Conservation (phyloP, 495 filamentous ascomycete genomes). For the Trichoderma asperelloides region DNA sequence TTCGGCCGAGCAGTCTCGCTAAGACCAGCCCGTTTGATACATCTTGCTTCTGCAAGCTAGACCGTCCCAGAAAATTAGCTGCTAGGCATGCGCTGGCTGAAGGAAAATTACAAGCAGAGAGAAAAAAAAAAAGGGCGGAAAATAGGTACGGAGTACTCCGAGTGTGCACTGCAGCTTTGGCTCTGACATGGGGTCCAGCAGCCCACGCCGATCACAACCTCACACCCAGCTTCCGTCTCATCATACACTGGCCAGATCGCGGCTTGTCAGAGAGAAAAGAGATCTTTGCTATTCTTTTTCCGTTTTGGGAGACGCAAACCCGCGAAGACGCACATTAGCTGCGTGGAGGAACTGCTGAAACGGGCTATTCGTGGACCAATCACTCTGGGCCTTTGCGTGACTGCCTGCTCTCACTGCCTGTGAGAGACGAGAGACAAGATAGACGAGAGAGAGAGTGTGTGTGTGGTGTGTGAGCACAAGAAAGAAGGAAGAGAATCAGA, state of each 20-base stretch:
- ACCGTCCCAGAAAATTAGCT: background rate
- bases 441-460: background rate
- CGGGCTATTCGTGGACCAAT: too few relatives aligned
- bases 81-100: background rate
- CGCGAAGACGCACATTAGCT: too few relatives aligned
- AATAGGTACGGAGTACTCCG: background rate
- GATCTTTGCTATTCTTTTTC: too few relatives aligned
- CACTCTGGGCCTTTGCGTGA: too few relatives aligned
- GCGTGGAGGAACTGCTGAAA: too few relatives aligned
- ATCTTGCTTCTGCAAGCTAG: background rate
- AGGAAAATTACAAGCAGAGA: background rate
- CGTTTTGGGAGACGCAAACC: too few relatives aligned
- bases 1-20: slow-evolving; percentile 3
- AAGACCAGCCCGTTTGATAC: background rate
- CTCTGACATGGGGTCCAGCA: background rate
- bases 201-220: slow-evolving; percentile 4
- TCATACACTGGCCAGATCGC: background rate
- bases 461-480: background rate
- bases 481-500: background rate
- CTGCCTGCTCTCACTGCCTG: background rate
- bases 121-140: background rate
- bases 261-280: too few relatives aligned
- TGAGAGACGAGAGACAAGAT: background rate
- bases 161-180: background rate
- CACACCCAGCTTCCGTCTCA: background rate